A percentile compares a stretch with the other conserved stretches of the same genome.
These are phyloP conservation scores for Microbotryum silenes-acaulis DNA, from an alignment of 1,284 basidiomycete species.

Conservation along the genomic window DNA sequence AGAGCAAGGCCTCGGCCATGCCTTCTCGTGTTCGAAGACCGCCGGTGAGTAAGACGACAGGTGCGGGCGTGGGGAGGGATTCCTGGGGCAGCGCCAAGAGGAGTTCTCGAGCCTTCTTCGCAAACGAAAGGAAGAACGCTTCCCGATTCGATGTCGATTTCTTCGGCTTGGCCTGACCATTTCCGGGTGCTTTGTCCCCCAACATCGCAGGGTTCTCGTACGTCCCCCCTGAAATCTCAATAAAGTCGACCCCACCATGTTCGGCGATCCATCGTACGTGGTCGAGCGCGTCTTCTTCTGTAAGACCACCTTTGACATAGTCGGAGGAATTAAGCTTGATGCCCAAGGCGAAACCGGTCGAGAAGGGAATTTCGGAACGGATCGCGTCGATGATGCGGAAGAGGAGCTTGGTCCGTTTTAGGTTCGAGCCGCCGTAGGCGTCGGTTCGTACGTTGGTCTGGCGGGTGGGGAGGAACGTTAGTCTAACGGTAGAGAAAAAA, in stretches of 20 bases:
- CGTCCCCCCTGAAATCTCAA: slow-evolving; percentile 79
- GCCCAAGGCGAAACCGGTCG: slow-evolving; percentile 59
- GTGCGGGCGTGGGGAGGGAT: slow-evolving; percentile 37
- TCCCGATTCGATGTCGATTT: slow-evolving; percentile 42
- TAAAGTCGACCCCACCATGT: slow-evolving; percentile 65
- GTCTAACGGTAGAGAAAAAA: background rate
- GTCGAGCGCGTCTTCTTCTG: slow-evolving; percentile 51
- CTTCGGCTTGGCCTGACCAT: slow-evolving; percentile 20
- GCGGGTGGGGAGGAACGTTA: background rate
- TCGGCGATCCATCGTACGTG: slow-evolving; percentile 58
- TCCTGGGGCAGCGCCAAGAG: slow-evolving; percentile 15
- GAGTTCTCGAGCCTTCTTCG: slow-evolving; percentile 23
- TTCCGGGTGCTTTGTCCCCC: slow-evolving; percentile 4
- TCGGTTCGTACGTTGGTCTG: slow-evolving; percentile 64
- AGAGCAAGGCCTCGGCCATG: slow-evolving; percentile 48
- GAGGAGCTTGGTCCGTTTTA: slow-evolving; percentile 48
- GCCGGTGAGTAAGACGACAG: slow-evolving; percentile 69
- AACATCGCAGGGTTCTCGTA: slow-evolving; percentile 59
- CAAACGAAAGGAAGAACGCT: slow-evolving; percentile 42
- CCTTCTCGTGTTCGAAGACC: slow-evolving; percentile 60
- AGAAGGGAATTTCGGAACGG: slow-evolving; percentile 49
- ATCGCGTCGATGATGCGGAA: slow-evolving; percentile 57
- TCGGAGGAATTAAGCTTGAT: slow-evolving; percentile 85
- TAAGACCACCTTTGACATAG: slow-evolving; percentile 53
- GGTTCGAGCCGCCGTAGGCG: slow-evolving; percentile 50